Evolutionary conservation across 2,329 filamentous ascomycete species (phyloP).

Genomic region (Aspergillus tamarii): DNA sequence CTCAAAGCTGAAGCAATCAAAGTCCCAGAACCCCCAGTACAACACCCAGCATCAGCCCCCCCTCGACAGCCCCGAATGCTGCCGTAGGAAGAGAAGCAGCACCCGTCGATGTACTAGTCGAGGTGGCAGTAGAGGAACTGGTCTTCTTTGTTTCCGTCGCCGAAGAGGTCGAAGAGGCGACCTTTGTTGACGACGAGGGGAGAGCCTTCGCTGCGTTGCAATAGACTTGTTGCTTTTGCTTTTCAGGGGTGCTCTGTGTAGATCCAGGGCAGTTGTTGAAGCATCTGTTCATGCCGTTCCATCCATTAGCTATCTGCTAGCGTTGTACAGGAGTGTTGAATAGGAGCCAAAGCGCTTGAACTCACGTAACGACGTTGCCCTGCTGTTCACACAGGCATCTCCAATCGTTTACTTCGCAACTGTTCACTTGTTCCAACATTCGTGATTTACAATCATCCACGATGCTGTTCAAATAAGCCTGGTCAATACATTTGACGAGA

Average conservation of each 20-base stretch:
- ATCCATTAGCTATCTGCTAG: background rate
- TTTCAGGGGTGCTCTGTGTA: constrained; percentile 34
- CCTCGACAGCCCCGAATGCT: constrained; percentile 13
- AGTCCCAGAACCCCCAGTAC: constrained; percentile 11
- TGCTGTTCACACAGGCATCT: constrained; percentile 62
- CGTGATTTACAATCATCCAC: constrained; percentile 52
- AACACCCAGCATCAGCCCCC: constrained; percentile 32
- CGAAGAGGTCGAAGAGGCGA: background rate
- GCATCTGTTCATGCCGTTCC: constrained; percentile 47
- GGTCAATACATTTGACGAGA: background rate
- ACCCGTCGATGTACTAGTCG: constrained; percentile 27
- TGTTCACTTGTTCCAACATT: constrained; percentile 45
- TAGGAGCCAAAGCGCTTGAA: constrained; percentile 17
- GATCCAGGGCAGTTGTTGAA: constrained; percentile 66
- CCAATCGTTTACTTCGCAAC: constrained; percentile 54
- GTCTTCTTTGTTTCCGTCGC: constrained; percentile 5
- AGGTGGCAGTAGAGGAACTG: background rate
- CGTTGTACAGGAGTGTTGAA: background rate
- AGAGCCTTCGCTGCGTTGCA: constrained; percentile 48
- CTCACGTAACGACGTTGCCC: constrained; percentile 54
- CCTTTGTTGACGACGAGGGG: constrained; percentile 17
- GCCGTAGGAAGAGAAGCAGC: constrained; percentile 12
- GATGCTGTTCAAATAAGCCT: constrained; percentile 43
- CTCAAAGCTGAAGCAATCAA: background rate
- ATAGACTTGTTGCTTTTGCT: constrained; percentile 38